Conservation (phyloP, 805 yeast genomes). For the Ogataea parapolymorpha region DNA sequence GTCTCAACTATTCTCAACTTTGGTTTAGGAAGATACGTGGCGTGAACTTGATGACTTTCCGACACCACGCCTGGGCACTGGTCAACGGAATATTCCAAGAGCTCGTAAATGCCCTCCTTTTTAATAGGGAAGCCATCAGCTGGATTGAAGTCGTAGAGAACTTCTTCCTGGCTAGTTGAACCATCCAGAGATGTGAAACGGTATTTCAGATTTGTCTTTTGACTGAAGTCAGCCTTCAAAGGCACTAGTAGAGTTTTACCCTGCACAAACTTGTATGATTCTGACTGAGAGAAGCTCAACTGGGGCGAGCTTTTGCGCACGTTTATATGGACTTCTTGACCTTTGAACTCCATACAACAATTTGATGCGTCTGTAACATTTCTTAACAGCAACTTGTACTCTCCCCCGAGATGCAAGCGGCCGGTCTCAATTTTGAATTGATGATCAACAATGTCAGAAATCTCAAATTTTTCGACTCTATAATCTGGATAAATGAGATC, state of each 20-base stretch:
- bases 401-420: constrained; percentile 61
- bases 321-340: constrained; percentile 58
- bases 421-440: constrained; percentile 50
- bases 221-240: constrained; percentile 34
- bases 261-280: constrained; percentile 47
- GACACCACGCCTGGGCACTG: constrained; percentile 44
- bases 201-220: constrained; percentile 32
- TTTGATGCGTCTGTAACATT: constrained; percentile 72
- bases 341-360: constrained; percentile 70
- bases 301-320: constrained; percentile 70
- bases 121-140: constrained; percentile 30
- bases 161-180: constrained; percentile 5
- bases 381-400: constrained; percentile 59
- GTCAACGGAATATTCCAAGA: constrained; percentile 38
- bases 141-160: constrained; percentile 20
- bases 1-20: constrained; percentile 14
- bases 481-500: constrained; percentile 59
- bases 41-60: constrained; percentile 18
- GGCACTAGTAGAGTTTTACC: constrained; percentile 63
- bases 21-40: constrained; percentile 32
- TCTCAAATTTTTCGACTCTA: constrained; percentile 38
- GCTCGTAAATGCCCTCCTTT: constrained; percentile 42
- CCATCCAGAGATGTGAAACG: constrained; percentile 26
- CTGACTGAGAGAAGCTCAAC: constrained; percentile 31
- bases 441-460: constrained; percentile 39